Conservation (phyloP, 1,284 basidiomycete genomes). For the Boletus holoroseus region DNA sequence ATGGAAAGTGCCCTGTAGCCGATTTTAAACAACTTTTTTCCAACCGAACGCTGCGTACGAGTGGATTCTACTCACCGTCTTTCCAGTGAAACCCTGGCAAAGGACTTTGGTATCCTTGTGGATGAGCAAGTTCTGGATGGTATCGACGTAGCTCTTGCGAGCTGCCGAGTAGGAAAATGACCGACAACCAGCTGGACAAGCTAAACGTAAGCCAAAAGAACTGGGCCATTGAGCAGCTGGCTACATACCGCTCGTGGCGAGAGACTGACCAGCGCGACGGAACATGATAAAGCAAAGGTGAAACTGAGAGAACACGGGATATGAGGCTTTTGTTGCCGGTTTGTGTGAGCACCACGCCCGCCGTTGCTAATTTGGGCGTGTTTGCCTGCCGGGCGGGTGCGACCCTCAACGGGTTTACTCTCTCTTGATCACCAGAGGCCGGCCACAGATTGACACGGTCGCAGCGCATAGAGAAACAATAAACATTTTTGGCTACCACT, state of each 20-base stretch:
- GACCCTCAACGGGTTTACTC: not conserved
- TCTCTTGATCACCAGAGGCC: not conserved
- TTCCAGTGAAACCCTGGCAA: conserved; percentile 94
- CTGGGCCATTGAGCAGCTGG: not conserved
- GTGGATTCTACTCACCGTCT: conserved; percentile 65
- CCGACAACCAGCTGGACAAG: conserved; percentile 56
- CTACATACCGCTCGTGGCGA: conserved; percentile 47
- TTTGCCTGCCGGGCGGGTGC: conserved; percentile 14
- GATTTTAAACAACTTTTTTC: conserved; percentile 8
- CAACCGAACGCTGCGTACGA: not conserved
- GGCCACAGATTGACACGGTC: conserved; percentile 1
- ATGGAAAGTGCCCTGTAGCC: conserved; percentile 89
- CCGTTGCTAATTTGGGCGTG: conserved; percentile 28
- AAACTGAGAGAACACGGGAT: conserved; percentile 14
- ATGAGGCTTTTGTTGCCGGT: conserved; percentile 3
- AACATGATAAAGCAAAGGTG: conserved; percentile 39
- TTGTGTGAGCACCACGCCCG: conserved; percentile 14
- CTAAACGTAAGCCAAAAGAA: not conserved
- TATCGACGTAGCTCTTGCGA: conserved; percentile 79
- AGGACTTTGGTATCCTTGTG: conserved; percentile 94
- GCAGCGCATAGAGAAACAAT: conserved; percentile 7
- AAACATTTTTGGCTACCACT: conserved; percentile 20
- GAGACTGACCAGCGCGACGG: conserved; percentile 52
- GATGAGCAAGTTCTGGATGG: conserved; percentile 87
- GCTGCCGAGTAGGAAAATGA: conserved; percentile 73